These are phyloP conservation scores for Keqinozyma sinolaborantium DNA, from an alignment of 1,139 yeast genomes.

Conservation along the genomic window DNA sequence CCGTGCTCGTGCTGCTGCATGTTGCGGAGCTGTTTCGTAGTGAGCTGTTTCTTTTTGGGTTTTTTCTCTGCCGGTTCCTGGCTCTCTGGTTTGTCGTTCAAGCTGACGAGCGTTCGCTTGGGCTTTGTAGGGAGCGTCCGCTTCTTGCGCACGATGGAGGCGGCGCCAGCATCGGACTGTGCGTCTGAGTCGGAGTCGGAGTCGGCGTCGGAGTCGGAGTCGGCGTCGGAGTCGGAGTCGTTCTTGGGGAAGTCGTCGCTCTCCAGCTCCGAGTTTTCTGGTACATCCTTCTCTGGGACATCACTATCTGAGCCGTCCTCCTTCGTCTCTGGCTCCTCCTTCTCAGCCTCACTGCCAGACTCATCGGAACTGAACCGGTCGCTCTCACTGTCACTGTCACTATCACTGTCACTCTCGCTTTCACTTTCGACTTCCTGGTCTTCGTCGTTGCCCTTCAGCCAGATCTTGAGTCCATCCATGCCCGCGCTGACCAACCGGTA, in stretches of 20 bases:
- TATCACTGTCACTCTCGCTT: slow-evolving; percentile 11
- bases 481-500: slow-evolving; percentile 80
- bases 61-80: slow-evolving; percentile 17
- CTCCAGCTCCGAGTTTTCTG: slow-evolving; percentile 14
- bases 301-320: slow-evolving; percentile 10
- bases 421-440: slow-evolving; percentile 11
- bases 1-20: slow-evolving; percentile 61
- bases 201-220: slow-evolving; percentile 1
- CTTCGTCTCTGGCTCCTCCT: slow-evolving; percentile 6
- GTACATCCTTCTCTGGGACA: slow-evolving; percentile 15
- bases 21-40: slow-evolving; percentile 46
- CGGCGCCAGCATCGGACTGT: slow-evolving; percentile 8
- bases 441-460: slow-evolving; percentile 46
- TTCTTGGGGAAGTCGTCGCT: slow-evolving; percentile 10
- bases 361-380: slow-evolving; percentile 4
- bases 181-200: no score
- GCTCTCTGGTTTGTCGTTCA: slow-evolving; percentile 16
- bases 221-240: not conserved
- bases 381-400: slow-evolving; percentile 6
- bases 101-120: slow-evolving; percentile 16
- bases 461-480: slow-evolving; percentile 73
- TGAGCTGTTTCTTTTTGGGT: slow-evolving; percentile 31
- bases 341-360: slow-evolving; percentile 4
- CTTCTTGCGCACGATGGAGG: slow-evolving; percentile 13
- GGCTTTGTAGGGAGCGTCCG: slow-evolving; percentile 10